These are phyloP conservation scores for Pezicula neosporulosa DNA, from an alignment of 2,329 filamentous ascomycete species.

Conservation along the genomic window DNA sequence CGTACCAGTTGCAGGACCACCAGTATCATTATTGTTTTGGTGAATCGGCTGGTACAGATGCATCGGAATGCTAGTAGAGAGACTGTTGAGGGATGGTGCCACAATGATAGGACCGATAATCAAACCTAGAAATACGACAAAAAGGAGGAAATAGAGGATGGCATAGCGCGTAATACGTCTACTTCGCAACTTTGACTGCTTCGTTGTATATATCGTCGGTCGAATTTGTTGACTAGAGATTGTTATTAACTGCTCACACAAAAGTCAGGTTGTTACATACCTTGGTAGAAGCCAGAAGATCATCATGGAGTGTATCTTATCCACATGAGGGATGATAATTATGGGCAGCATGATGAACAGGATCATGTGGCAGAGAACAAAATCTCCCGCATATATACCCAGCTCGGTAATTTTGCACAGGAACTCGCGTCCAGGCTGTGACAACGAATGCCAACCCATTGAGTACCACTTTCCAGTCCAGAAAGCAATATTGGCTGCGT, in stretches of 20 bases:
- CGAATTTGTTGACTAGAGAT: conserved; percentile 86
- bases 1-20: conserved; percentile 36
- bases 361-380: conserved; percentile 84
- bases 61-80: conserved; percentile 40
- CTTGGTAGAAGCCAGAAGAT: conserved; percentile 98
- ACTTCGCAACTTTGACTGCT: conserved; percentile 94
- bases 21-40: conserved; percentile 50
- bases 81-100: conserved; percentile 53
- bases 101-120: conserved; percentile 77
- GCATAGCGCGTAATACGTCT: conserved; percentile 91
- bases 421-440: conserved; percentile 94
- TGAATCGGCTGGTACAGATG: conserved; percentile 68
- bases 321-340: conserved; percentile 80
- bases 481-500: conserved; percentile 96
- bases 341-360: conserved; percentile 91
- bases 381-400: conserved; percentile 93
- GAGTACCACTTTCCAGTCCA: conserved; percentile 99
- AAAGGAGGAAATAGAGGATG: conserved; percentile 87
- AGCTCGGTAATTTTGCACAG: conserved; percentile 98
- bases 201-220: conserved; percentile 96
- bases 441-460: conserved; percentile 95
- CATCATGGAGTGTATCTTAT: conserved; percentile 97
- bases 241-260: conserved; percentile 15
- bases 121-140: conserved; percentile 78
- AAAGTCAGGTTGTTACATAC: conserved; percentile 54